Percentiles rank a stretch among this genome's conserved stretches.
Conservation (phyloP, 345 rosid genomes). For the Brassica rapa region DNA sequence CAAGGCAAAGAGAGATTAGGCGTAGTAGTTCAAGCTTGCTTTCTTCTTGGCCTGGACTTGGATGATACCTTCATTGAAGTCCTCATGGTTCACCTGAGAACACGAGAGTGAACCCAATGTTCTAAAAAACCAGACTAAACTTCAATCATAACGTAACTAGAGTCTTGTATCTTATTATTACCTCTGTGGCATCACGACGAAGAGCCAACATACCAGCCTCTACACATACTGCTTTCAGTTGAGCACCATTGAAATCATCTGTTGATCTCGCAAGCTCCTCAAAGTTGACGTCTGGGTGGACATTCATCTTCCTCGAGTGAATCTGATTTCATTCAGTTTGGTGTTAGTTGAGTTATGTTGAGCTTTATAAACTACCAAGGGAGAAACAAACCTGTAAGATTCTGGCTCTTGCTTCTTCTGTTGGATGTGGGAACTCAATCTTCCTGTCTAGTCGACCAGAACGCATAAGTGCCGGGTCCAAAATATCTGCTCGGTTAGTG, state of each 20-base stretch:
- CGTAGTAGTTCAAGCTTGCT: conserved; percentile 94
- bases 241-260: conserved; percentile 98
- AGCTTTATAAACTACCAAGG: background rate
- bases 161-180: conserved; percentile 27
- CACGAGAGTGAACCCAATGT: background rate
- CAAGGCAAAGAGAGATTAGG: conserved; percentile 40
- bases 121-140: conserved; percentile 23
- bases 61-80: conserved; percentile 97
- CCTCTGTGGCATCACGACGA: conserved; percentile 98
- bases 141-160: background rate
- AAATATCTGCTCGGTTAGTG: conserved; percentile 95
- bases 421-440: conserved; percentile 98
- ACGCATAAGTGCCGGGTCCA: conserved; percentile 99
- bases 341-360: background rate
- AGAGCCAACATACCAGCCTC: conserved; percentile 99
- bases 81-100: conserved; percentile 91
- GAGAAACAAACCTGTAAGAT: conserved; percentile 70
- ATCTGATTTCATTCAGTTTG: conserved; percentile 49
- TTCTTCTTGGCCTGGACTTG: conserved; percentile 99
- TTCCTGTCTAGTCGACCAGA: conserved; percentile 98
- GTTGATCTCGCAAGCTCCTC: conserved; percentile 99
- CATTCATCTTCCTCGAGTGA: conserved; percentile 99
- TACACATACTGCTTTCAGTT: conserved; percentile 95
- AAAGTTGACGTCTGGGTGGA: conserved; percentile 92
- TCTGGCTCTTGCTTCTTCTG: conserved; percentile 97